Evolutionary conservation across 108 stramenopile genomes (phyloP), one percentile per base, ranked within the genome.

Genomic region (Discostella pseudostelligera): DNA sequence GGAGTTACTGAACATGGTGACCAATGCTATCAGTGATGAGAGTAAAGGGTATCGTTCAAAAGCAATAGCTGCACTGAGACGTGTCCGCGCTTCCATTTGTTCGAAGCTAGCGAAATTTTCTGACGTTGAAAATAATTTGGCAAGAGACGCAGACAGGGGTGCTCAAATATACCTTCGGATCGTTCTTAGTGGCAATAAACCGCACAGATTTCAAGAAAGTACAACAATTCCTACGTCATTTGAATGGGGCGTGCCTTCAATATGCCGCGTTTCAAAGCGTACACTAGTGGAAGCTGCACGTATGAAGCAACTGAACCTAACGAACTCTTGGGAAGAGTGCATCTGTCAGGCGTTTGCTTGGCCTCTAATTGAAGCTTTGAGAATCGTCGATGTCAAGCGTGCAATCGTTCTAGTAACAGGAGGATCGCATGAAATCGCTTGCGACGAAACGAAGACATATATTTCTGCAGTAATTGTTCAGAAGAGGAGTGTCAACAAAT

Each of bases 211-310:
- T 59, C 59, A 78, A 56, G 93, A 94, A 70, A 91, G 90, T 45
- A 94, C 90, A 37, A 79, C 90, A 21, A 73, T 94, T 50, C 93
- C 93, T 48, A 87, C 88, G 26, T 94, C 83, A 70, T 61, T 89
- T 39, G 93, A 89, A 50, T 91, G 90, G 89, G 69, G 83, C 35
- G 62, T 37, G 5, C 77, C 88, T 17, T 84, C 84, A 67, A 84
- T 94, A 25, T 91, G 89, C 57, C 84, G 93, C 12, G 85, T 91
- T 16, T 73, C 88, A 10, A 59, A 74, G 24, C 48, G 42, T 24
- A 48, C 77, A 11, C 58, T 91, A 0, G 44, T 63, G 32, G 48
- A 29, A 25, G 87, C 82, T 51, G 40, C 57, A 0, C 36, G 57
- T 4, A 42, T 39, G 28, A 55, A 58, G 48, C 48, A 49, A 3